Evolutionary conservation across 192 early-diverging fungal species (phyloP), one percentile per base, ranked within the genome.

Genomic region (Radiomyces spectabilis): DNA sequence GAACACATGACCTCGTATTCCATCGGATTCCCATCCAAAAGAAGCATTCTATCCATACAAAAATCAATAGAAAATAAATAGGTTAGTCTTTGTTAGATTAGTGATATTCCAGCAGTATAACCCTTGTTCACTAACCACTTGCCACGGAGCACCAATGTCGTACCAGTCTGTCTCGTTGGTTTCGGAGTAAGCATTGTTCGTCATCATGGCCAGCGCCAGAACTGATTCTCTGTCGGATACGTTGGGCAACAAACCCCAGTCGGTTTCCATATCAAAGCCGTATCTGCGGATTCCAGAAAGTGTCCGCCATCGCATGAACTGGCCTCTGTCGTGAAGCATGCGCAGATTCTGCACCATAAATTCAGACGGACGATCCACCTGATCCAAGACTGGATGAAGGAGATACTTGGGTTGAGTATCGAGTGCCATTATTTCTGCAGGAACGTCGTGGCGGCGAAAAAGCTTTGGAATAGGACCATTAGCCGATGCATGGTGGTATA

Each of bases 141-240:
- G 47, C 85, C 86, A 89, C 8, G 73, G 57, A 32, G 81, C 74
- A 43, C 80, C 86, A 35, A 88, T 61, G 41, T 76, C 77, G 62
- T 83, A 84, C 86, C 85, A 88, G 22, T 76, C 81, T 31, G 77
- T 74, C 2, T 32, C 49, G 37, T 59, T 63, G 21, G 58, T 73
- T 5, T 85, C 78, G 29, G 73, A 74, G 68, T 97, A 97, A 0
- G 94, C 85, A 65, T 95, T 91, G 41, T 80, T 82, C 5, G 86
- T 85, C 85, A 97, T 91, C 32, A 78, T 72, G 13, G 85, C 89
- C 27, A 97, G 53, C 29, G 75, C 73, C 16, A 87, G 53, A 9
- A 97, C 66, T 1, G 92, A 90, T 1, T 71, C 53, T 29, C 80
- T 74, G 75, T 94, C 81, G 0, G 61, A 82, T 12, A 88, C 64